Evolutionary conservation across 2,329 filamentous ascomycete species (phyloP).

Genomic region (Colletotrichum endophyticum): DNA sequence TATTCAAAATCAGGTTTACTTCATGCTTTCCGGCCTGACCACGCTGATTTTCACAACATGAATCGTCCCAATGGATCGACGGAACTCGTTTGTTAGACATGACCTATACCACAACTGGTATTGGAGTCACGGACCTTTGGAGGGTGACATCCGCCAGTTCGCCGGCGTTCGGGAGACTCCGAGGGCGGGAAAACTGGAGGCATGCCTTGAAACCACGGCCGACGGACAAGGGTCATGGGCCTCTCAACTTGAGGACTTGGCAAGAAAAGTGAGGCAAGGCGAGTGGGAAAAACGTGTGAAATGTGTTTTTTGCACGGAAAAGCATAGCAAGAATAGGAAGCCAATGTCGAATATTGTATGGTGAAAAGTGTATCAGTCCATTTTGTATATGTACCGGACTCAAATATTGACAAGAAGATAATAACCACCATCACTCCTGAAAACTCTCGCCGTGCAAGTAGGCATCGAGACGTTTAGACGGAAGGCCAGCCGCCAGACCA

Average conservation of each 20-base stretch:
- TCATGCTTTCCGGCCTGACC: no score
- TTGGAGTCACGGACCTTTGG: not conserved
- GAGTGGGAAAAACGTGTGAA: not conserved
- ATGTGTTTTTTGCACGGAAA: not conserved
- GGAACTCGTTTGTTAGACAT: not conserved
- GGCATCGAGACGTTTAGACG: not conserved
- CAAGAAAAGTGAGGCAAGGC: not conserved
- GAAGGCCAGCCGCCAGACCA: conserved; percentile 56
- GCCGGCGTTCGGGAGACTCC: not conserved
- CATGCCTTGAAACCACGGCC: not conserved
- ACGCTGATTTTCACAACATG: no score
- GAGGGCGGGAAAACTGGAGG: not conserved
- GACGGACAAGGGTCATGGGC: not conserved
- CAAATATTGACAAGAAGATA: conserved; percentile 3
- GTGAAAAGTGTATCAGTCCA: not conserved
- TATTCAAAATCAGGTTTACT: no score
- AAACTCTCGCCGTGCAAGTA: not conserved
- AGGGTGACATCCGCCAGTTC: not conserved
- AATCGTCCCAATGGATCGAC: not conserved
- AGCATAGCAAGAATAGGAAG: rapidly evolving
- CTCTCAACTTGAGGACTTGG: not conserved
- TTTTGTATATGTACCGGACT: not conserved
- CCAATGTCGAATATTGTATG: rapidly evolving
- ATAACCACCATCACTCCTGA: not conserved
- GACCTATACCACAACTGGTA: not conserved